Base-by-base conservation (phyloP, 495 filamentous ascomycete genomes). In the Cercophora sp. region DNA sequence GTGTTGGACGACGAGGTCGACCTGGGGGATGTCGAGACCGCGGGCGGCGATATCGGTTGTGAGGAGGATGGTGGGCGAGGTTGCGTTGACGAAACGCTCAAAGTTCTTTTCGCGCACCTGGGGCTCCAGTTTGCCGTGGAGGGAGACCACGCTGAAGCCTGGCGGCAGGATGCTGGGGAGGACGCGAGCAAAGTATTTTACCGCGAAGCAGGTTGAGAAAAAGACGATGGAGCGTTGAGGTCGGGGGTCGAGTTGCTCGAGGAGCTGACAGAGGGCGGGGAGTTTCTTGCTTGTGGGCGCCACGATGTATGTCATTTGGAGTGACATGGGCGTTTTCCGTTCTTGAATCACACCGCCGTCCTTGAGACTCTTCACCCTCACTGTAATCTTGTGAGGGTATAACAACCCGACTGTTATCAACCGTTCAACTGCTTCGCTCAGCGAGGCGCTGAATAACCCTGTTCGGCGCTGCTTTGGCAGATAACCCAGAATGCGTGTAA, bases 391-490 rank as follows among this genome's bases (percentile, higher is more conserved):
- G 52, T 96, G 89, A 0, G 93, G 94, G 65, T 98, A 96, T 26
- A 93, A 79, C 43, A 98, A 72, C 13, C 94, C 93, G 6, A 96
- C 88, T 29, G 89, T 79, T n/a, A 98, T 86, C 27, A 97, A 86
- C 60, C 94, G 83, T 53, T 91, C 88, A 3, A 97, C 74, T 0
- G 93, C 93, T 59, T 98, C 94, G 60, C 83, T 89, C 9, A 98
- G 85, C 59, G 85, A 91, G 13, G 93, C 93, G 63, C 88, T 93
- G 75, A 97, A 98, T 8, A 98, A 73, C 1, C 93, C 93, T 0
- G 94, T 98, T 13, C 93, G 79, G 29, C 93, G 76, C 63, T 98
- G 94, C 62, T 97, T 98, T 2, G 93, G 94, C 10, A 98, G 72
- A 8, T 86, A 79, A 9, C 82, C 77, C 25, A 97, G 71, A 47